Percentiles rank a stretch among this genome's conserved stretches.
phyloP scores from a whole-genome alignment of 1,284 basidiomycete genomes.

The Rhodofomes roseus region DNA sequence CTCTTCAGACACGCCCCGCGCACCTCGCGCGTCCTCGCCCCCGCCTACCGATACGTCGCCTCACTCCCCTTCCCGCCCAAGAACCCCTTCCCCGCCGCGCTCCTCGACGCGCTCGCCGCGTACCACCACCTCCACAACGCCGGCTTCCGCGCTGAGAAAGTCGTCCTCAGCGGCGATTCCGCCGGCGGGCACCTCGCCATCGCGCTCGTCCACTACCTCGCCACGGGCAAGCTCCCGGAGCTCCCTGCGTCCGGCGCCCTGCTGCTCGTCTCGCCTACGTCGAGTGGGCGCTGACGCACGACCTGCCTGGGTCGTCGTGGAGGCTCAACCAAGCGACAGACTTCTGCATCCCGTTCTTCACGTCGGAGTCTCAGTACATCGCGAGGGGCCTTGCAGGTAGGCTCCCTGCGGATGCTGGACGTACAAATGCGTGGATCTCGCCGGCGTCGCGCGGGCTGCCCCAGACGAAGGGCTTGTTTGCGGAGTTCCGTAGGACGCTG shows the following conservation, averaged over 20 bases:
- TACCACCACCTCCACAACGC: neutral
- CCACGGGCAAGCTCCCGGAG: constrained; percentile 7
- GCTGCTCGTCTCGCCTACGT: constrained; percentile 38
- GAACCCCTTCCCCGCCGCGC: neutral
- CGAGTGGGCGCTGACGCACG: constrained; percentile 29
- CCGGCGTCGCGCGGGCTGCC: constrained; percentile 38
- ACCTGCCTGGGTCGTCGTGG: constrained; percentile 14
- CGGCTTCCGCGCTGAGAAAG: neutral
- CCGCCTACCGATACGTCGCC: neutral
- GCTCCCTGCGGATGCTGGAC: constrained; percentile 24
- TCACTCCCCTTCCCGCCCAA: neutral
- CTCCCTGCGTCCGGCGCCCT: constrained; percentile 32
- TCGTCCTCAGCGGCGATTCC: neutral
- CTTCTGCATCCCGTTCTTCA: constrained; percentile 10
- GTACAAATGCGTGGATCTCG: constrained; percentile 49
- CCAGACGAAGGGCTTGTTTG: constrained; percentile 25
- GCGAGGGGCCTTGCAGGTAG: constrained; percentile 18
- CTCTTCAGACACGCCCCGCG: neutral
- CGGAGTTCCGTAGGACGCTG: constrained; percentile 31
- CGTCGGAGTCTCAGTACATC: constrained; percentile 14
- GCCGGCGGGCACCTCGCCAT: neutral
- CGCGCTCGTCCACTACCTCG: neutral
- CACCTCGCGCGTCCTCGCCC: neutral
- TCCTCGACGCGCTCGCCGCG: neutral
- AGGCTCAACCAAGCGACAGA: constrained; percentile 14